These are phyloP conservation scores for Persicaria maculosa DNA, from an alignment of 148 eudicot genomes.

Conservation along the genomic window DNA sequence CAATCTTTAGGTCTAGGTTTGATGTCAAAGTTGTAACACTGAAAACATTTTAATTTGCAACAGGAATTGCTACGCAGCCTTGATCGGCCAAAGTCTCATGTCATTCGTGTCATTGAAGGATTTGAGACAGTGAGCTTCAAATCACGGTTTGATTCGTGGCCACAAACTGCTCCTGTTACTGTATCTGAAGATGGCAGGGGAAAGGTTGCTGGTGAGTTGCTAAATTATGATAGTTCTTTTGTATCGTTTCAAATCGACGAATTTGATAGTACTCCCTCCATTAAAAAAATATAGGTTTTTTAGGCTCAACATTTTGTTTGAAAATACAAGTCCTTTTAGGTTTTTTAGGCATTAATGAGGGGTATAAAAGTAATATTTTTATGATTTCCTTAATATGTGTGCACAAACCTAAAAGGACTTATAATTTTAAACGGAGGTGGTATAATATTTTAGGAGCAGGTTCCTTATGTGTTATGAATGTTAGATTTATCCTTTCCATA, in stretches of 20 bases:
- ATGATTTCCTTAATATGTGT: too few species aligned
- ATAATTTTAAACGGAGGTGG: too few species aligned
- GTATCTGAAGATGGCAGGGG: conserved; percentile 92
- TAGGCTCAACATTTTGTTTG: too few species aligned
- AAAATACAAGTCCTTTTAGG: too few species aligned
- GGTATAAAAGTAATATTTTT: too few species aligned
- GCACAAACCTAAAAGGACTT: too few species aligned
- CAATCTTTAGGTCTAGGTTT: neutral
- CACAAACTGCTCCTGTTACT: conserved; percentile 53
- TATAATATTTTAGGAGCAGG: neutral
- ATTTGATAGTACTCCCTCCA: neutral
- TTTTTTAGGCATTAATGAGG: too few species aligned
- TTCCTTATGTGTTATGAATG: neutral
- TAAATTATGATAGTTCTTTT: conserved; percentile 4
- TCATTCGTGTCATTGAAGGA: conserved; percentile 73
- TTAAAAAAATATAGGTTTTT: too few species aligned
- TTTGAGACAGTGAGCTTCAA: conserved; percentile 76
- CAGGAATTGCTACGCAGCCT: conserved; percentile 63
- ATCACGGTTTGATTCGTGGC: conserved; percentile 72
- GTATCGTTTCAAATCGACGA: neutral
- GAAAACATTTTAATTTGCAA: neutral
- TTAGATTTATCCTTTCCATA: neutral
- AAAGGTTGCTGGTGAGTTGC: conserved; percentile 84
- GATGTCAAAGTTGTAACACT: neutral
- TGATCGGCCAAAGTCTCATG: conserved; percentile 66